Percentiles rank a stretch among this genome's conserved stretches.
Evolutionary conservation across 768 basidiomycete species (phyloP).

Genomic region (Paxillus rubicundulus): DNA sequence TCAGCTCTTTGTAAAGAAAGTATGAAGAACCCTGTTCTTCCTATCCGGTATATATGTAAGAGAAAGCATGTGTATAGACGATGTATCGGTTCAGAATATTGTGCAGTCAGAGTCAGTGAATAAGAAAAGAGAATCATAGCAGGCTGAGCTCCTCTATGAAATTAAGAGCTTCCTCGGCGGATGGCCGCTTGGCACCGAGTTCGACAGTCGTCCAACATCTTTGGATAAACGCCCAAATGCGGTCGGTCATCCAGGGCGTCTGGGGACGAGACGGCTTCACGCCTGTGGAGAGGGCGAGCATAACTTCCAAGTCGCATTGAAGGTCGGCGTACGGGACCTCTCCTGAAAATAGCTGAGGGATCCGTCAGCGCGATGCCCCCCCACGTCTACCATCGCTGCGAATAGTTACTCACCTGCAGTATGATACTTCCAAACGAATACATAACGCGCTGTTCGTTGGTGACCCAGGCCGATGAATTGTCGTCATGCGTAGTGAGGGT

Average conservation of each 20-base stretch:
- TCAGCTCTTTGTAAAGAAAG: too few species aligned
- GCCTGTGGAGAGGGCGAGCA: constrained; percentile 4
- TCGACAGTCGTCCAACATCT: not conserved
- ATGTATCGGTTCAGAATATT: too few species aligned
- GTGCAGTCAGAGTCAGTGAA: too few species aligned
- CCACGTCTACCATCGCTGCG: constrained; percentile 9
- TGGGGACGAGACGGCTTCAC: constrained; percentile 1
- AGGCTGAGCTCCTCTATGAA: not conserved
- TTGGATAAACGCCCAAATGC: constrained; percentile 7
- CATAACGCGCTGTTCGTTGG: not conserved
- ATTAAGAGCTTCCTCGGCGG: not conserved
- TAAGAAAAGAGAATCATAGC: too few species aligned
- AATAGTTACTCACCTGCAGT: constrained; percentile 8
- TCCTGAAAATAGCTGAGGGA: constrained; percentile 7
- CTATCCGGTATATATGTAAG: too few species aligned
- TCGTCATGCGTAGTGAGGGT: constrained; percentile 31
- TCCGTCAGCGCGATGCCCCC: not conserved
- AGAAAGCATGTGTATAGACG: too few species aligned
- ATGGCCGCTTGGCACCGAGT: not conserved
- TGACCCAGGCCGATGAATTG: not conserved
- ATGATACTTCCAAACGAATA: constrained; percentile 30
- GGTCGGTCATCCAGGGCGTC: not conserved
- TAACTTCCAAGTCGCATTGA: constrained; percentile 9
- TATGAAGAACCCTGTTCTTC: too few species aligned
- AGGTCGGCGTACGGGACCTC: constrained; percentile 11